phyloP scores from a whole-genome alignment of 805 yeast species.

The Ogataea thermomethanolica region DNA sequence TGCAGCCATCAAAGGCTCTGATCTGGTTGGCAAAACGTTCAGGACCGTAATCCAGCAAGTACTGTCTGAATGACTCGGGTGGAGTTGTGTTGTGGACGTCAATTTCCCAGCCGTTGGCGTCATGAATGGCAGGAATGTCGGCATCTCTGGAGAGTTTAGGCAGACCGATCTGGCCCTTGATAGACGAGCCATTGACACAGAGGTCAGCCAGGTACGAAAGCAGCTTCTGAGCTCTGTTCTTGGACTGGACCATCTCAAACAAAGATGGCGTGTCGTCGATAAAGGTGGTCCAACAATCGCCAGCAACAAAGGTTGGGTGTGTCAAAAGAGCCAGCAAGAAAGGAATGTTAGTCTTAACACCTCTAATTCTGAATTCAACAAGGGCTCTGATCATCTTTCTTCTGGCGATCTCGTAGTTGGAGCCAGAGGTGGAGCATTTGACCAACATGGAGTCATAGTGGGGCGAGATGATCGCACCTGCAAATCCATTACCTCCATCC shows the following conservation, averaged over 20 bases:
- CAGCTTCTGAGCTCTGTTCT: conserved; percentile 94
- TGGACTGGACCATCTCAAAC: conserved; percentile 91
- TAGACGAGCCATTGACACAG: conserved; percentile 93
- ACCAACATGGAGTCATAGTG: conserved; percentile 98
- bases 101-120: conserved; percentile 56
- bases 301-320: conserved; percentile 78
- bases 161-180: conserved; percentile 90
- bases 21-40: conserved; percentile 86
- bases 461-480: conserved; percentile 94
- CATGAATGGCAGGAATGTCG: conserved; percentile 67
- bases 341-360: conserved; percentile 98
- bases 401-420: conserved; percentile 93
- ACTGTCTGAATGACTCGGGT: conserved; percentile 89
- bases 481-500: conserved; percentile 98
- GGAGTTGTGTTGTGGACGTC: conserved; percentile 47
- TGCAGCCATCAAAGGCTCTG: conserved; percentile 77
- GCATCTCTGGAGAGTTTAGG: conserved; percentile 82
- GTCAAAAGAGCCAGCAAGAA: conserved; percentile 89
- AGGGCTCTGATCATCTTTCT: conserved; percentile 96
- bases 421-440: conserved; percentile 95
- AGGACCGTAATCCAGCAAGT: conserved; percentile 81
- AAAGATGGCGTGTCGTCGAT: conserved; percentile 96
- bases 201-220: conserved; percentile 88
- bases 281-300: conserved; percentile 96
- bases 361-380: conserved; percentile 97